phyloP scores from a whole-genome alignment of 306 rosid genomes.

The Prunus mongolica region DNA sequence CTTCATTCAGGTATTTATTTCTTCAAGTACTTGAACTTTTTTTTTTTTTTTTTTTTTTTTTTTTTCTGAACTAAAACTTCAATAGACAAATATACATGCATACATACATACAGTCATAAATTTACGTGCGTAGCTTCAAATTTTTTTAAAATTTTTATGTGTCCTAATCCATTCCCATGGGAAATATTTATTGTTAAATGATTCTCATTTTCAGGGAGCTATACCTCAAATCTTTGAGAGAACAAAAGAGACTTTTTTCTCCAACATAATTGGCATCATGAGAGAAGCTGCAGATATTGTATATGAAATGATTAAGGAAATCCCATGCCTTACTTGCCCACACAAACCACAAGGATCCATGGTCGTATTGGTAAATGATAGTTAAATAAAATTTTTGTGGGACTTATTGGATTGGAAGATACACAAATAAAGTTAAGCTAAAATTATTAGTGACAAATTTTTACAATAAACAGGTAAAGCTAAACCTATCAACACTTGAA shows the following conservation, averaged over 20 bases:
- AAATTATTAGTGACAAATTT: background rate
- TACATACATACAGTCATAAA: no score
- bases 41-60: no score
- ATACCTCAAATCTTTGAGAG: constrained; percentile 48
- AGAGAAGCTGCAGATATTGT: constrained; percentile 44
- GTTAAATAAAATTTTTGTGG: background rate
- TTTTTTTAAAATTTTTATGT: no score
- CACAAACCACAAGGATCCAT: constrained; percentile 71
- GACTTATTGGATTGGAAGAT: background rate
- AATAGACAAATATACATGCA: no score
- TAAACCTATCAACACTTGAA: constrained; percentile 41
- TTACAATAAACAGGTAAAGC: constrained; percentile 38
- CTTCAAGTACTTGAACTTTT: no score
- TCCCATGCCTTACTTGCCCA: constrained; percentile 58
- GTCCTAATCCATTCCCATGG: no score
- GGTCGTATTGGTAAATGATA: constrained; percentile 47
- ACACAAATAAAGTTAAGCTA: background rate
- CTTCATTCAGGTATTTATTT: constrained; percentile 47
- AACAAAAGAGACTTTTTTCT: constrained; percentile 40
- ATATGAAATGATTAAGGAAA: constrained; percentile 41
- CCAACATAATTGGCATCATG: constrained; percentile 29
- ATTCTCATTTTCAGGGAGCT: constrained; percentile 47
- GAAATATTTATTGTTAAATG: background rate
- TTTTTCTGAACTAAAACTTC: no score
- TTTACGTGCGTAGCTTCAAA: no score